Conservation (phyloP, 768 basidiomycete species). For the Tulasnella sp. region DNA sequence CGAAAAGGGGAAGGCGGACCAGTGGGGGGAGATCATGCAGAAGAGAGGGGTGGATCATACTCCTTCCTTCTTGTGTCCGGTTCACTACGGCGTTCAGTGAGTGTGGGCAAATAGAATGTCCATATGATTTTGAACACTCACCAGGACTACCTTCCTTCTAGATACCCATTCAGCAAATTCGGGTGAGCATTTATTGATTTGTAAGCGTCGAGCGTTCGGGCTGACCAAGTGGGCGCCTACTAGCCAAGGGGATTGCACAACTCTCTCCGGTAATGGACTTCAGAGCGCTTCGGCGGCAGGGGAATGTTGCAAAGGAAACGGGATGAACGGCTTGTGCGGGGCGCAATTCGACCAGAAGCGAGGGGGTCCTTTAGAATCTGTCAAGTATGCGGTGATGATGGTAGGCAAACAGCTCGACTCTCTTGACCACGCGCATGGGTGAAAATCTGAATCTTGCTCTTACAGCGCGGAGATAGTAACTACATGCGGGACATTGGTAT, state of each 20-base stretch:
- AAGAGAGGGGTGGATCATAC: slow-evolving; percentile 23
- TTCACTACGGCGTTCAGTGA: slow-evolving; percentile 11
- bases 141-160: background rate
- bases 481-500: background rate
- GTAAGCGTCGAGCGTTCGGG: background rate
- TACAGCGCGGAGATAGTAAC: background rate
- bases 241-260: slow-evolving; percentile 22
- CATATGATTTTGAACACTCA: background rate
- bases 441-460: no score
- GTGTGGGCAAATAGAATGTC: background rate
- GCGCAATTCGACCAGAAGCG: background rate
- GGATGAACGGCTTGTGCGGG: background rate
- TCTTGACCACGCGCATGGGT: background rate
- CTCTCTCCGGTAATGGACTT: background rate
- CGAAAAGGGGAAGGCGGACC: slow-evolving; percentile 17
- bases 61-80: slow-evolving; percentile 4
- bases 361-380: background rate
- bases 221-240: background rate
- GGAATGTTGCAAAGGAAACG: slow-evolving; percentile 6
- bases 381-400: slow-evolving; percentile 5
- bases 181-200: background rate
- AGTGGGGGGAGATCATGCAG: slow-evolving; percentile 21
- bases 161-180: slow-evolving; percentile 13
- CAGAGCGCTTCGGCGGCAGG: slow-evolving; percentile 12
- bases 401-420: background rate